Percentiles rank a stretch among this genome's conserved stretches.
Evolutionary conservation across 371 early-diverging fungal genomes (phyloP).

Genomic region (Sporodiniella umbellata): DNA sequence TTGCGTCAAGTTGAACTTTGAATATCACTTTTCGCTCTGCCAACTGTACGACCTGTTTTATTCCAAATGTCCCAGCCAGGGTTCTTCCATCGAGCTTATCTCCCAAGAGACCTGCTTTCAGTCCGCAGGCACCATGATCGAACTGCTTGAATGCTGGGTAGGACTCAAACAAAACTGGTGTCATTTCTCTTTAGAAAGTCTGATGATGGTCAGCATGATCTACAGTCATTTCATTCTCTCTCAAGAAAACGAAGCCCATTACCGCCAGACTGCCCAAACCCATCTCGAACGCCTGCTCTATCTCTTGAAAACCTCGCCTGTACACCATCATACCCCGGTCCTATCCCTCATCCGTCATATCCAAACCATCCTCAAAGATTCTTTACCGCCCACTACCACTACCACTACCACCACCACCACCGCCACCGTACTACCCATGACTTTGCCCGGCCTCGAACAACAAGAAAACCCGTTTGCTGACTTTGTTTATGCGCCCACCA

Average conservation of each 20-base stretch:
- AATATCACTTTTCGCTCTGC: conserved; percentile 46
- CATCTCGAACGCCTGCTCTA: conserved; percentile 28
- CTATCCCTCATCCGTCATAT: conserved; percentile 24
- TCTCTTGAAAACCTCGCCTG: conserved; percentile 27
- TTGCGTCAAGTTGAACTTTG: conserved; percentile 47
- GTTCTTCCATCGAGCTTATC: conserved; percentile 26
- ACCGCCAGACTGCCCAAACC: conserved; percentile 19
- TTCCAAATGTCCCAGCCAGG: conserved; percentile 5
- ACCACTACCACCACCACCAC: too few relatives aligned
- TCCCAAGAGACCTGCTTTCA: conserved; percentile 29
- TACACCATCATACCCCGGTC: conserved; percentile 40
- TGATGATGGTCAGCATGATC: conserved; percentile 35
- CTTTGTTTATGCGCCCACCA: conserved; percentile 15
- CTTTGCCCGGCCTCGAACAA: too few relatives aligned
- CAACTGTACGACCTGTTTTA: conserved; percentile 42
- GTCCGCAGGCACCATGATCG: conserved; percentile 33
- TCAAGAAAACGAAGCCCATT: too few relatives aligned
- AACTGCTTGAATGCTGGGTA: conserved; percentile 38
- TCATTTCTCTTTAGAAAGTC: conserved; percentile 45
- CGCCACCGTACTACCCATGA: too few relatives aligned
- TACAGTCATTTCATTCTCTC: too few relatives aligned
- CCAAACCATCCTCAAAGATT: neutral
- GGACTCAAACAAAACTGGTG: conserved; percentile 44
- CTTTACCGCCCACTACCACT: neutral
- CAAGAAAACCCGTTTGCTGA: conserved; percentile 2